These are phyloP conservation scores for Cardiospermum halicacabum DNA, from an alignment of 345 rosid genomes.

Conservation along the genomic window DNA sequence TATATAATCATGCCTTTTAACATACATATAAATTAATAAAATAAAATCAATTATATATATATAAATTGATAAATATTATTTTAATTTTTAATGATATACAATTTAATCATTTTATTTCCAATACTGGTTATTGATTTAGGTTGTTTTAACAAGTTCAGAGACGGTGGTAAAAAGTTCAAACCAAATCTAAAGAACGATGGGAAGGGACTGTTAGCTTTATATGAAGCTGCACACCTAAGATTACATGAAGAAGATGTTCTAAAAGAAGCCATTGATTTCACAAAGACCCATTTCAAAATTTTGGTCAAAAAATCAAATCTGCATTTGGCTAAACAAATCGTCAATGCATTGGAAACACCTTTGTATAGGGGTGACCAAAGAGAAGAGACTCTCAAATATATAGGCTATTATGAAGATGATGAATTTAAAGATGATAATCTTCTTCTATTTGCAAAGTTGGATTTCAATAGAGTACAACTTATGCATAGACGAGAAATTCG, in stretches of 20 bases:
- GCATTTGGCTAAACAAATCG: not conserved
- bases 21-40: no score
- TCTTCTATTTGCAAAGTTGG: not conserved
- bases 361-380: not conserved
- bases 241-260: not conserved
- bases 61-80: no score
- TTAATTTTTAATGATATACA: no score
- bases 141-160: not conserved
- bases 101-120: no score
- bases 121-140: no score
- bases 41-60: no score
- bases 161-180: not conserved
- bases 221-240: conserved; percentile 1
- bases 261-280: not conserved
- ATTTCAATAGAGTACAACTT: not conserved
- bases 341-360: not conserved
- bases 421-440: not conserved
- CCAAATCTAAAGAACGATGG: not conserved
- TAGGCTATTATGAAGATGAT: not conserved
- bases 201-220: not conserved
- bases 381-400: not conserved
- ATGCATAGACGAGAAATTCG: not conserved
- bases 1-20: no score
- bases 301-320: not conserved
- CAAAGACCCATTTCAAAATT: not conserved